Evolutionary conservation across 75 land plant genomes (phyloP), one percentile per base, ranked within the genome.

Genomic region (Selaginella moellendorffii): DNA sequence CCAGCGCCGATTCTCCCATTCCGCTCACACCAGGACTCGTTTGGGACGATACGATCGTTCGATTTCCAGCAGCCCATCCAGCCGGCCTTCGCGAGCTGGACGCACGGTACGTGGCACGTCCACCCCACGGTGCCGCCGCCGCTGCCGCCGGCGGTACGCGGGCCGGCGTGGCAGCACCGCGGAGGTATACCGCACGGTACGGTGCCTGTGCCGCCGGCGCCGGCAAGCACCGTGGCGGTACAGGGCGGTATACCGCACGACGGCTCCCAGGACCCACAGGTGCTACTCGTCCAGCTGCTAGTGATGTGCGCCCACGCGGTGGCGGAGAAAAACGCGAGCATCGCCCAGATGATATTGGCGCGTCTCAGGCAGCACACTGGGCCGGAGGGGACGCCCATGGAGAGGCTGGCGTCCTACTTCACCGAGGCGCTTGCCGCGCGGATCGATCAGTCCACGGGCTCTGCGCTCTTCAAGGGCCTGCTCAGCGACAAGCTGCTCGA

Each of bases 231-330:
- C 10, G 10, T 14, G 10, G 46, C 14, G 46, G 46, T 36, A 14
- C n/a, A n/a, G n/a, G n/a, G n/a, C n/a, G n/a, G n/a, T n/a, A n/a
- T n/a, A n/a, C n/a, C n/a, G n/a, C 14, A 36, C 46, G 10, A 14
- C 14, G 46, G 46, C 5, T 5, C 5, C 46, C 10, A 36, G 46
- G 46, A 36, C 14, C 46, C 46, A 36, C 46, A 36, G 46, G 46
- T 82, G 52, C 80, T 77, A 30, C 77, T 82, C 59, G 83, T 83
- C 26, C 90, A 83, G 54, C 70, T 78, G 54, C 78, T 84, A 24
- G 73, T 84, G 62, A 77, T 80, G 12, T 84, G 87, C 62, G 87
- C 87, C 0, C 83, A 84, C 61, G 83, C 87, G 25, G 83, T 81
- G 9, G 74, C 83, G 2, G 72, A 79, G 52, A 77, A 78, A 63